Base-by-base conservation (phyloP, 768 basidiomycete species). In the Boletus reticuloceps region DNA sequence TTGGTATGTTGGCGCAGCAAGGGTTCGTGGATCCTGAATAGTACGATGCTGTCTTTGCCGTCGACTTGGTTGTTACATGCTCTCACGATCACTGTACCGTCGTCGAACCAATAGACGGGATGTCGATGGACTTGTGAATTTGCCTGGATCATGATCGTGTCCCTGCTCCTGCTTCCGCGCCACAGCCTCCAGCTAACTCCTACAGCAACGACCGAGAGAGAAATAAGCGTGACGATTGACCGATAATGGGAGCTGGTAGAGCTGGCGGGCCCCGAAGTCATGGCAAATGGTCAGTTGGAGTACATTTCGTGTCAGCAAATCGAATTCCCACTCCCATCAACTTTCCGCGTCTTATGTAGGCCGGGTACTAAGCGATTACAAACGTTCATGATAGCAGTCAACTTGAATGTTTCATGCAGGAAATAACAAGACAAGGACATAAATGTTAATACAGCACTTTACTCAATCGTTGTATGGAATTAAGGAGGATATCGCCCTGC, bases 401-500 rank as follows among this genome's bases (percentile, higher is more conserved):
- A 27, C 27, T 1, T 8, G 27, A 27, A 27, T 8, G 27, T 27
- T 7, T 27, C 27, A 22, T 22, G 22, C 22, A 25, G 25, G 47
- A 54, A 37, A 27, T 22, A 19, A 53, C 38, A 45, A 42, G 12
- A 40, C 17, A 16, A 41, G 25, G 25, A 25, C 25, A 6, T 25
- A 25, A 25, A 6, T n/a, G 41, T 67, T 61, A 83, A 62, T 83
- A 78, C 64, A 97, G 70, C n/a, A 95, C 94, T 73, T 94, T 90
- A 70, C 92, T 92, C 70, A 97, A 74, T 69, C 91, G 76, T 72
- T 94, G 91, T 61, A 97, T 84, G 66, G 88, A 85, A 65, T 89
- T 93, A 39, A 98, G 74, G 59, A 99, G 72, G 29, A 93, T 71
- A 70, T 99, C 96, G 2, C 95, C 95, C 75, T 94, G 88, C 71